Evolutionary conservation across 768 basidiomycete species (phyloP).

Genomic region (Agaricus subrufescens): DNA sequence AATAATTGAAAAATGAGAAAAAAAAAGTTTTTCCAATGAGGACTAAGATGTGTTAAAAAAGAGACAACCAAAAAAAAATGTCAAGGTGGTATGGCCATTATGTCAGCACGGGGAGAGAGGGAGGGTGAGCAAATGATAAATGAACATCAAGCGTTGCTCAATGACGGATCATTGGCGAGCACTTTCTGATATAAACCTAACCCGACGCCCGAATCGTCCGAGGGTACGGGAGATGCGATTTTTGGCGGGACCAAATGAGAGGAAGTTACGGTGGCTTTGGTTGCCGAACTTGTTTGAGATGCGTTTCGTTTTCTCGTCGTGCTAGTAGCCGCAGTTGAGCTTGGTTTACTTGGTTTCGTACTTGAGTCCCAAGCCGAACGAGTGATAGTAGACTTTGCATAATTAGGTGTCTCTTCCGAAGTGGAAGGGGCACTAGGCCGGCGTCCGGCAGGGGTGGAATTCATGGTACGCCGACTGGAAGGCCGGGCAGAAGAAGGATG

Average conservation of each 20-base stretch:
- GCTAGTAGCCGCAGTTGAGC: constrained; percentile 24
- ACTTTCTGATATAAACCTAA: constrained; percentile 74
- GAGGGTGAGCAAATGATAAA: constrained; percentile 23
- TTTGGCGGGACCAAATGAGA: constrained; percentile 27
- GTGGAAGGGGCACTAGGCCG: constrained; percentile 17
- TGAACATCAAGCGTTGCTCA: constrained; percentile 32
- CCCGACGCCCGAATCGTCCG: constrained; percentile 73
- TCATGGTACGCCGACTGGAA: constrained; percentile 57
- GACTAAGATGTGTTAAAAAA: constrained; percentile 13
- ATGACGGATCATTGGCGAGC: constrained; percentile 68
- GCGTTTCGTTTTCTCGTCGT: constrained; percentile 65
- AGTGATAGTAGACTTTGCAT: constrained; percentile 69
- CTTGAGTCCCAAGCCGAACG: constrained; percentile 71
- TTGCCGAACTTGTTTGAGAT: constrained; percentile 67
- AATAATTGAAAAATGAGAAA: constrained; percentile 18
- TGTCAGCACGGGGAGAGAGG: constrained; percentile 11
- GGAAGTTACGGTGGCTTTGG: constrained; percentile 33
- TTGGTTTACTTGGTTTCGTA: constrained; percentile 23
- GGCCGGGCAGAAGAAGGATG: constrained; percentile 44
- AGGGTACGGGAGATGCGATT: constrained; percentile 67
- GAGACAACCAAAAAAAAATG: not conserved
- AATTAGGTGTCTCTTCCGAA: constrained; percentile 63
- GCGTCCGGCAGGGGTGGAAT: constrained; percentile 40
- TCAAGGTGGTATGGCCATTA: not conserved
- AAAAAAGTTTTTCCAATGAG: constrained; percentile 14